Base-by-base conservation (phyloP, 2,329 filamentous ascomycete genomes). In the Samsoniella hepiali region DNA sequence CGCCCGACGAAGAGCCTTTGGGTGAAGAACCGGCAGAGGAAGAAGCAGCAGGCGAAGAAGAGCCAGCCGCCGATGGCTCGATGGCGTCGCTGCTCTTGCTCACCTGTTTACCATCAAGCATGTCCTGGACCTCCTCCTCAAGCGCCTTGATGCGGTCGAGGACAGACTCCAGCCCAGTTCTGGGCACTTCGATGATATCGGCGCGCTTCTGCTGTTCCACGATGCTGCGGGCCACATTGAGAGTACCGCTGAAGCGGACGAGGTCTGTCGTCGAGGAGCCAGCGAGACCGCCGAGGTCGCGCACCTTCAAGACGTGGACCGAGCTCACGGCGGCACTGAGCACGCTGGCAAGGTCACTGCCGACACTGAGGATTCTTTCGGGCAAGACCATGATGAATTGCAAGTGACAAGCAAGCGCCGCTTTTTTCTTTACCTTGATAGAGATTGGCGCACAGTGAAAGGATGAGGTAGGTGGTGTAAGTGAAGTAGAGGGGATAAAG, bases 111-210 rank as follows among this genome's bases (percentile, higher is more conserved):
- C 64, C 55, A 34, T 63, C 55, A 38, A 76, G 54, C 68, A 74
- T 66, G 22, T 47, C 65, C 29, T 65, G 61, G 17, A 75, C 71
- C 64, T 75, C 69, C 22, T 68, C 63, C 60, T 73, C 68, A 1
- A 75, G 66, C 2, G 45, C 61, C 42, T 70, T 67, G 54, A 75
- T 69, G 62, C 72, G 71, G 47, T 68, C 63, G 6, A 75, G 66
- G 27, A 76, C 69, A 34, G 68, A 65, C 5, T 68, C 55, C 6
- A 75, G 54, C 27, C 67, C 67, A 31, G 67, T 61, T 32, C 67
- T 63, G 5, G 71, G 64, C 38, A 74, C 68, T 17, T 71, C 66
- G n/a, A 73, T 65, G 15, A 68, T 68, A 9, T 64, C 63, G 8
- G 68, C 65, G 5, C 69, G 67, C 27, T 65, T 66, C 2, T 69